Evolutionary conservation across 129 eudicot genomes (phyloP), one percentile per base, ranked within the genome.

Genomic region (Lactuca sativa): DNA sequence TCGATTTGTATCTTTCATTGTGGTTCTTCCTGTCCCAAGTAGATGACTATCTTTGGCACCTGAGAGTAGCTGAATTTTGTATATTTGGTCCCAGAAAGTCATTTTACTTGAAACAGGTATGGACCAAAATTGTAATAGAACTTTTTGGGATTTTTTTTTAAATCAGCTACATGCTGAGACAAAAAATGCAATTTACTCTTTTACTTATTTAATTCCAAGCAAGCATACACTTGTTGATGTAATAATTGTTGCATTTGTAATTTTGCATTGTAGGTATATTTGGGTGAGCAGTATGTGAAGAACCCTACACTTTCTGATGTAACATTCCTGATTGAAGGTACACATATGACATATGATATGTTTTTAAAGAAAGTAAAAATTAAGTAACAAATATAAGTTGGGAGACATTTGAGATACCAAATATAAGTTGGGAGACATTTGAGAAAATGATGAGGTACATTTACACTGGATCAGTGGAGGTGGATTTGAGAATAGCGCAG

Each of bases 381-480:
- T n/a, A n/a, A n/a, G n/a, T n/a, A n/a, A n/a, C n/a, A n/a, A n/a
- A n/a, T n/a, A n/a, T n/a, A n/a, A n/a, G n/a, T n/a, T n/a, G n/a
- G n/a, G n/a, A 59, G 93, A 85, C 69, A 67, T 92, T n/a, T n/a
- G 84, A 85, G 77, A 95, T 95, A 67, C 93, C 99, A 14, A 83
- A 95, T 69, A 95, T 95, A 57, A 81, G 77, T 66, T 90, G 97
- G 97, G 90, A 85, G 59, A 87, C 92, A 57, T 95, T 95, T 78
- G 97, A 95, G 78, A 71, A 85, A 74, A 95, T 95, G 99, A 90
- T 90, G 89, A 95, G 97, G 99, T 90, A 78, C 76, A 85, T 90
- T 66, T 95, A 95, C 84, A 80, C 91, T 2, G 99, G 99, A 40
- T 87, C 99, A 0, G 99, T 85, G 7, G 80, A 82, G 62, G 90